Percentiles rank a stretch among this genome's conserved stretches.
Conservation (phyloP, 2,329 filamentous ascomycete genomes). For the Parastagonospora avenae region DNA sequence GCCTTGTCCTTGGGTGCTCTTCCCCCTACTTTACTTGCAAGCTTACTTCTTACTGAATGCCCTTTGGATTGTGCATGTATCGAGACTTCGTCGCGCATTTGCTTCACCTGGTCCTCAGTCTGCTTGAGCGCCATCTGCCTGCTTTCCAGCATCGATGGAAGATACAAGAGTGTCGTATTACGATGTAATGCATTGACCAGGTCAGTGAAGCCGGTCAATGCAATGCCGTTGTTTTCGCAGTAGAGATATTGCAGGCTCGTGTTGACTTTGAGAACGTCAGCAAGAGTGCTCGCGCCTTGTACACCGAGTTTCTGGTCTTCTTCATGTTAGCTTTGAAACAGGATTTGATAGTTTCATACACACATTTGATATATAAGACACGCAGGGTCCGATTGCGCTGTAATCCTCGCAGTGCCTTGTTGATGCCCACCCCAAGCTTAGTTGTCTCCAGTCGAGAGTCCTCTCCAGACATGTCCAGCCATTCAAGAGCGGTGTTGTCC, state of each 20-base stretch:
- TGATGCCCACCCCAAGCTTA: constrained; percentile 70
- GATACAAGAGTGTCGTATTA: constrained; percentile 66
- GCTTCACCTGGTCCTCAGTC: constrained; percentile 61
- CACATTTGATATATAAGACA: constrained; percentile 65
- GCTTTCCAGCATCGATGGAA: constrained; percentile 68
- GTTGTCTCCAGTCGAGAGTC: constrained; percentile 73
- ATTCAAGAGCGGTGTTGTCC: constrained; percentile 68
- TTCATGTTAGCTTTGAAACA: constrained; percentile 17
- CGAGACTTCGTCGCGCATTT: constrained; percentile 51
- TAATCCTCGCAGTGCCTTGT: constrained; percentile 67
- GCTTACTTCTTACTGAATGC: constrained; percentile 40
- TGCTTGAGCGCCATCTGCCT: constrained; percentile 65
- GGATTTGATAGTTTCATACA: constrained; percentile 2
- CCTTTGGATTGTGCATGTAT: constrained; percentile 33
- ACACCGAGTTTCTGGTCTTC: constrained; percentile 68
- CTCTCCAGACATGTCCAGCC: constrained; percentile 73
- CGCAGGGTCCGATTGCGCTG: constrained; percentile 67
- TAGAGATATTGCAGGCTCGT: constrained; percentile 66
- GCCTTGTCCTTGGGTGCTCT: constrained; percentile 31
- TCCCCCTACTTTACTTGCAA: constrained; percentile 38
- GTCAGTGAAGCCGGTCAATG: constrained; percentile 71
- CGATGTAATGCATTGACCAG: constrained; percentile 70
- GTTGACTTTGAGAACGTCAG: constrained; percentile 71
- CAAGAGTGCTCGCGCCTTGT: constrained; percentile 71
- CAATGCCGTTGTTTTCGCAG: constrained; percentile 74